Conservation (phyloP, 1,284 basidiomycete species). For the Rhodotorula sp. region DNA sequence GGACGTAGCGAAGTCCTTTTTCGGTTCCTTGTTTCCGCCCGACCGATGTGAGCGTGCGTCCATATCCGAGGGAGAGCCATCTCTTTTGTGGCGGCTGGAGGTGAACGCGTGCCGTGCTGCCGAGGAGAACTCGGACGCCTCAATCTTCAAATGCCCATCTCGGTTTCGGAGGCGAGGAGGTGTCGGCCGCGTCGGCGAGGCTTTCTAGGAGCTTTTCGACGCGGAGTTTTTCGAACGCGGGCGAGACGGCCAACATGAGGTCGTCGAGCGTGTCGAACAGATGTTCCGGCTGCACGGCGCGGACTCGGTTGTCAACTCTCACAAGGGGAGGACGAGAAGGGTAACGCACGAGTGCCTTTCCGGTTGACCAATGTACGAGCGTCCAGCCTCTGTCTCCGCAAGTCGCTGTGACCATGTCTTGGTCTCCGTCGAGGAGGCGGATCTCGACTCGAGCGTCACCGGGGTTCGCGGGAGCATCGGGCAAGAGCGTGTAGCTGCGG, state of each 20-base stretch:
- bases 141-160: neutral
- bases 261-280: constrained; percentile 38
- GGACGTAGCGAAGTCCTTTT: no score
- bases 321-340: neutral
- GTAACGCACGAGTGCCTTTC: neutral
- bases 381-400: constrained; percentile 23
- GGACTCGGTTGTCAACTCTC: neutral
- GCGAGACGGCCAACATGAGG: constrained; percentile 29
- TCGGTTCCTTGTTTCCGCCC: no score
- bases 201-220: constrained; percentile 22
- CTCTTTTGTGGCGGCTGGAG: no score
- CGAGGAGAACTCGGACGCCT: neutral
- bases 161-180: neutral
- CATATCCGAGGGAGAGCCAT: no score
- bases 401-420: constrained; percentile 3
- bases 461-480: neutral
- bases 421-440: constrained; percentile 26
- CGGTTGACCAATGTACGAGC: neutral
- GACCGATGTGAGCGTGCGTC: no score
- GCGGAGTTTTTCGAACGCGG: constrained; percentile 22
- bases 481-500: neutral
- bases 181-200: constrained; percentile 6
- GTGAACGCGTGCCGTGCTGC: no score
- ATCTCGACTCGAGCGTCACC: constrained; percentile 22
- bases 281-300: neutral